These are phyloP conservation scores for Gossypium ekmanianum DNA, from an alignment of 345 rosid species.

Conservation along the genomic window DNA sequence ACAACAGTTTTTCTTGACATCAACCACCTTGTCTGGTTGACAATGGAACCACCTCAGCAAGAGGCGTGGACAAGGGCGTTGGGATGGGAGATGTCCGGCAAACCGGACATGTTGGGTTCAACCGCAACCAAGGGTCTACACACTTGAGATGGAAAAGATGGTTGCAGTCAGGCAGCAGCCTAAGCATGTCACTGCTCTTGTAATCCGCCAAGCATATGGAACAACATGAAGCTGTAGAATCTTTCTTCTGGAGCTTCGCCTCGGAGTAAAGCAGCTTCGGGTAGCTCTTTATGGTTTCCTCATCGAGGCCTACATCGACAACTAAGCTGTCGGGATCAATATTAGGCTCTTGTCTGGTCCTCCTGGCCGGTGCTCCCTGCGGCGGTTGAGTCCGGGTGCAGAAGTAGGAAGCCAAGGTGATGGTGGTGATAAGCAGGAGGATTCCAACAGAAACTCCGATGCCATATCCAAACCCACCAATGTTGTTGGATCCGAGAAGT, in stretches of 20 bases:
- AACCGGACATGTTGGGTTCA: slow-evolving; percentile 75
- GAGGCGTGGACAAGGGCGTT: slow-evolving; percentile 75
- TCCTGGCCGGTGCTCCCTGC: slow-evolving; percentile 3
- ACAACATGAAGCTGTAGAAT: slow-evolving; percentile 60
- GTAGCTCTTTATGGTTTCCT: slow-evolving; percentile 62
- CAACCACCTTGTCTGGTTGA: slow-evolving; percentile 45
- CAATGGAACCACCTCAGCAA: slow-evolving; percentile 79
- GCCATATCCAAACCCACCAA: slow-evolving; percentile 50
- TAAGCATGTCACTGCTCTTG: slow-evolving; percentile 44
- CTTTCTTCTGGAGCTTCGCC: slow-evolving; percentile 35
- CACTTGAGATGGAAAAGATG: slow-evolving; percentile 79
- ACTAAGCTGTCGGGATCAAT: slow-evolving; percentile 19
- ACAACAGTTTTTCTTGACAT: not conserved
- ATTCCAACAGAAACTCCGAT: slow-evolving; percentile 52
- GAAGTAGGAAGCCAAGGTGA: slow-evolving; percentile 49
- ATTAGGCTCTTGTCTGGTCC: slow-evolving; percentile 6
- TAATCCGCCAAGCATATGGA: slow-evolving; percentile 86
- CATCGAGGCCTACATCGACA: slow-evolving; percentile 62
- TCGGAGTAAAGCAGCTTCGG: slow-evolving; percentile 73
- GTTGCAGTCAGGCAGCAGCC: slow-evolving; percentile 75
- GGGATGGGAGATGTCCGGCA: slow-evolving; percentile 85
- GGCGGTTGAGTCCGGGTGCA: slow-evolving; percentile 31
- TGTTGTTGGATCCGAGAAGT: slow-evolving; percentile 26
- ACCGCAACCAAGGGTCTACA: slow-evolving; percentile 77
- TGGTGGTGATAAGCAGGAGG: slow-evolving; percentile 53